These are phyloP conservation scores for Avena eriantha DNA, from an alignment of 176 grass and related monocot species.

Conservation along the genomic window DNA sequence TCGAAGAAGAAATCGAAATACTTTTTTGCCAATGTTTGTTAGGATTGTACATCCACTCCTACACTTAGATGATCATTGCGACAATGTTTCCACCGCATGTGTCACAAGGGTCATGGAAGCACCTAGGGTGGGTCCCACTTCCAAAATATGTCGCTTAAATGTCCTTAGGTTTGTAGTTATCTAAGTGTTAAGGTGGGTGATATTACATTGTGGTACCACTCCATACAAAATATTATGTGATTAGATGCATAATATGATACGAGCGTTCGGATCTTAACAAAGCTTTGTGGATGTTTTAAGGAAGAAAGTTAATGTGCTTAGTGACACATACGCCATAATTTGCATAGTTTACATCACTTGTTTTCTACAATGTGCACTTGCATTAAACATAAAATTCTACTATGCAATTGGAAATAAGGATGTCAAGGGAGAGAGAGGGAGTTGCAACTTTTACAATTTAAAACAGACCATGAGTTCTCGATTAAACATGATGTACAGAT, in stretches of 20 bases:
- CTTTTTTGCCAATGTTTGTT: background rate
- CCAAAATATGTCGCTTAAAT: background rate
- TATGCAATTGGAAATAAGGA: background rate
- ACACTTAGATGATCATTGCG: no score
- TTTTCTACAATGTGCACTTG: background rate
- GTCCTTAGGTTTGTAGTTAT: no score
- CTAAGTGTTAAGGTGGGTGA: background rate
- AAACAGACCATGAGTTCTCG: background rate
- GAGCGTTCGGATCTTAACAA: background rate
- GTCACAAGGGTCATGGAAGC: background rate
- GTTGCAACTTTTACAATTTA: background rate
- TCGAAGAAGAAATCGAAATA: background rate
- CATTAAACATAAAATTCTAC: background rate
- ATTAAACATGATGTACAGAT: background rate
- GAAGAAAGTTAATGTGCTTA: no score
- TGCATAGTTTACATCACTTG: background rate
- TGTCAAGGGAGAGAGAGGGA: background rate
- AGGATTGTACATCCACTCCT: background rate
- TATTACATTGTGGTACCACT: background rate
- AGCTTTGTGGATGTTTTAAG: background rate
- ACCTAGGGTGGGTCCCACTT: background rate
- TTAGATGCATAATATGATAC: background rate
- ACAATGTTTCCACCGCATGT: background rate
- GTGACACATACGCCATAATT: no score
- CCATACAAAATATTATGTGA: background rate